Conservation (phyloP, 768 basidiomycete genomes). For the Mycena filopes region DNA sequence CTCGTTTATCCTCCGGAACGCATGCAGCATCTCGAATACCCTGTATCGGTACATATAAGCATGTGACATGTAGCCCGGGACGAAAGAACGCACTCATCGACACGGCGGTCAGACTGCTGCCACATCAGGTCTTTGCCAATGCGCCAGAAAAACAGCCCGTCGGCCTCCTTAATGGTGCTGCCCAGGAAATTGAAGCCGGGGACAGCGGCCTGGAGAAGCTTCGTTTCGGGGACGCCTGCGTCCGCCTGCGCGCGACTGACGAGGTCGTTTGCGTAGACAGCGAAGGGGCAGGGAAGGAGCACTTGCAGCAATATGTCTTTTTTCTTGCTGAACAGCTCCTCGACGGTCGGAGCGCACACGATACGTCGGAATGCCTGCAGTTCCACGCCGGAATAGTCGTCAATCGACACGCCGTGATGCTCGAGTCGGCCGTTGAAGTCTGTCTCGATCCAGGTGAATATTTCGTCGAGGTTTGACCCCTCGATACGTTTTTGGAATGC, state of each 20-base stretch:
- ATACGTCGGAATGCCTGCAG: not conserved
- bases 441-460: not conserved
- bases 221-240: constrained; percentile 5
- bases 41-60: not conserved
- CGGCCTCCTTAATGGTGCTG: not conserved
- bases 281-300: constrained; percentile 20
- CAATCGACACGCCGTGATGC: not conserved
- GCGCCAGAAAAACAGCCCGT: constrained; percentile 22
- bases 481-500: not conserved
- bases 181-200: not conserved
- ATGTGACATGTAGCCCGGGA: not conserved
- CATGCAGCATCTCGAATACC: constrained; percentile 12
- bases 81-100: constrained; percentile 10
- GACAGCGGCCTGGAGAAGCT: not conserved
- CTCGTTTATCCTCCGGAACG: constrained; percentile 14
- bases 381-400: not conserved
- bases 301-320: constrained; percentile 13
- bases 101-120: constrained; percentile 11
- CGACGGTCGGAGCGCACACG: constrained; percentile 2
- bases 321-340: not conserved
- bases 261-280: constrained; percentile 14
- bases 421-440: not conserved
- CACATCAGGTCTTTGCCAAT: constrained; percentile 19
- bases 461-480: not conserved
- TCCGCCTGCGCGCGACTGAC: constrained; percentile 10